Evolutionary conservation across 2,329 filamentous ascomycete species (phyloP), one percentile per base, ranked within the genome.

Genomic region (Fusarium chuoi): DNA sequence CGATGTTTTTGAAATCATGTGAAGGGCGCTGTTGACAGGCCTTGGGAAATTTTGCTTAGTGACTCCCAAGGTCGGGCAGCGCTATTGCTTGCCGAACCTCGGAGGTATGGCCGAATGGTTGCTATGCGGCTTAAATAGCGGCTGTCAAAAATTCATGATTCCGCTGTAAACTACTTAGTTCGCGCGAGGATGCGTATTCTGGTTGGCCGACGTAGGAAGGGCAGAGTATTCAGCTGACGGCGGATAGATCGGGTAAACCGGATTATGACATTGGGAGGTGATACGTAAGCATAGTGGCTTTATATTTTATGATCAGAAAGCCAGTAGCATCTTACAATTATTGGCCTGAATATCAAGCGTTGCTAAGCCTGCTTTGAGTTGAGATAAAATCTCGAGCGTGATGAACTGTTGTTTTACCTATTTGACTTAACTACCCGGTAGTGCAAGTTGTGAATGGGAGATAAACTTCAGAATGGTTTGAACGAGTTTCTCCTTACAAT

Each of bases 231-330:
- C 41, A 49, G 56, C 42, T 36, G 41, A 49, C 12, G 12, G 11
- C 56, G 56, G 42, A 5, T 51, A 20, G 3, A 20, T 36, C 56
- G 56, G 56, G 15, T 58, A 51, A 18, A 36, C 41, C 56, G 56
- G 56, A 20, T n/a, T 22, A 22, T 28, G 24, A 39, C 24, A 20
- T 28, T 7, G 20, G 0, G 2, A 18, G 5, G 13, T 7, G 7
- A 55, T 55, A 28, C n/a, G 24, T 28, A 22, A 52, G n/a, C 33
- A 22, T 9, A 8, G 2, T 3, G 3, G 8, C 13, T 22, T 2
- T 22, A 10, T 22, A 12, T 36, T 3, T 11, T 1, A 36, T 22
- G 4, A 0, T 8, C 0, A 5, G 5, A 12, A 1, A 7, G 4
- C 9, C 13, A 6, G 13, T 7, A 12, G 6, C 7, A 14, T 18